Conservation (phyloP, 306 rosid genomes). For the cucumber (Cucumis sativus) region DNA sequence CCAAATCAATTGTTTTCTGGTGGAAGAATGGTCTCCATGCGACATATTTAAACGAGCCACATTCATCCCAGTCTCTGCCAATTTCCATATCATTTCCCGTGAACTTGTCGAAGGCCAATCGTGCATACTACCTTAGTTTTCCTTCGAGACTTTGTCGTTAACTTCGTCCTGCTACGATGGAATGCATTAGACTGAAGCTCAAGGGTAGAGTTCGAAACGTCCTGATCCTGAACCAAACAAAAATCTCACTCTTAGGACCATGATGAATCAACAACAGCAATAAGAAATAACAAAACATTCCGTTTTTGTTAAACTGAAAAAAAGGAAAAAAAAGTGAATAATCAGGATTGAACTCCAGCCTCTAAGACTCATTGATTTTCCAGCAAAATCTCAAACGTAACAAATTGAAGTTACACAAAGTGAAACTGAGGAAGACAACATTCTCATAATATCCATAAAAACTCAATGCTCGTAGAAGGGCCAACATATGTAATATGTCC, state of each 20-base stretch:
- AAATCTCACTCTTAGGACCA: constrained; percentile 3
- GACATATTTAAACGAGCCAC: constrained; percentile 95
- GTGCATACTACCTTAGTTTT: constrained; percentile 92
- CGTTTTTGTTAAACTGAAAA: background rate
- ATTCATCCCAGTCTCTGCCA: constrained; percentile 76
- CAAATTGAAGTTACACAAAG: background rate
- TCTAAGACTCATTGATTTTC: background rate
- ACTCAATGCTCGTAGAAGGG: background rate
- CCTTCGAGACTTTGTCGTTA: constrained; percentile 22
- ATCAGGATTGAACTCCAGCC: background rate
- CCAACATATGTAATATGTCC: background rate
- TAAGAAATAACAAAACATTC: background rate
- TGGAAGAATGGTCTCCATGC: constrained; percentile 90
- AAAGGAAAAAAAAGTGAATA: background rate
- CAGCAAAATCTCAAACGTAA: background rate
- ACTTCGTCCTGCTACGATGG: constrained; percentile 12
- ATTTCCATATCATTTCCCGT: constrained; percentile 88
- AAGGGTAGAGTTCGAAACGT: constrained; percentile 13
- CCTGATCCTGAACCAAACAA: constrained; percentile 27
- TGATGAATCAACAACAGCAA: background rate
- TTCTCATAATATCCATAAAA: background rate
- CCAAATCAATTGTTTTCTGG: constrained; percentile 72
- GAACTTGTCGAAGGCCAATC: constrained; percentile 78
- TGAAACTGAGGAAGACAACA: background rate
- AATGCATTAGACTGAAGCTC: constrained; percentile 21